Evolutionary conservation across 2,329 filamentous ascomycete genomes (phyloP), one percentile per base, ranked within the genome.

Genomic region (Aspergillus fumigatiaffinis): DNA sequence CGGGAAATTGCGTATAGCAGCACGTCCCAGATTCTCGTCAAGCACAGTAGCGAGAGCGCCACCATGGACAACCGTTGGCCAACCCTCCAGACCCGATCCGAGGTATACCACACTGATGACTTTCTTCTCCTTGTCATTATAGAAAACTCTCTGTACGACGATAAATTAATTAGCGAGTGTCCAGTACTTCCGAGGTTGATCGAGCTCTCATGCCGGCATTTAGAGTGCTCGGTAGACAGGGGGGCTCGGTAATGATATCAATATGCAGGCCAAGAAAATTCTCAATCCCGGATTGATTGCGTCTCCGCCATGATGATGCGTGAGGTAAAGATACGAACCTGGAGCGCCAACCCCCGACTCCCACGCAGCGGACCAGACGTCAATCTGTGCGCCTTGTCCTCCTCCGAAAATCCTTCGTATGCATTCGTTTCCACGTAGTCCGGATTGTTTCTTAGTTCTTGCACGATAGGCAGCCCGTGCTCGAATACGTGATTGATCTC

Each of bases 31-130:
- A 52, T 81, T 83, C 76, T 92, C 89, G 70, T 90, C 84, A 41
- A 92, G 73, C 3, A 90, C 71, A 0, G 86, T 91, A 7, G 86
- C 87, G 51, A 89, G 79, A 6, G 82, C 79, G 14, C 89, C 89
- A 55, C 89, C 89, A 74, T 93, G 89, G 52, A 86, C 84, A 44
- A 89, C 79, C 12, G 83, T 82, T 1, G 89, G 89, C 87, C 88
- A 92, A 3, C 90, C 89, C 50, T 81, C 78, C 21, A 88, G 68
- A 1, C 79, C 83, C n/a, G 78, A 71, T 6, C 89, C 90, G 54
- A 92, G 80, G 77, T 81, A 89, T 4, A 92, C 77, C n/a, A 92
- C 79, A 51, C 80, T 82, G 10, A 87, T 75, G 35, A 85, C 71
- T 64, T 85, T 83, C 62, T 84, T 80, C 6, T 85, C 83, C 29